Percentiles rank a stretch among this genome's conserved stretches.
phyloP scores from a whole-genome alignment of 2,329 filamentous ascomycete genomes.

The Mycosphaerelloides madeirae region DNA sequence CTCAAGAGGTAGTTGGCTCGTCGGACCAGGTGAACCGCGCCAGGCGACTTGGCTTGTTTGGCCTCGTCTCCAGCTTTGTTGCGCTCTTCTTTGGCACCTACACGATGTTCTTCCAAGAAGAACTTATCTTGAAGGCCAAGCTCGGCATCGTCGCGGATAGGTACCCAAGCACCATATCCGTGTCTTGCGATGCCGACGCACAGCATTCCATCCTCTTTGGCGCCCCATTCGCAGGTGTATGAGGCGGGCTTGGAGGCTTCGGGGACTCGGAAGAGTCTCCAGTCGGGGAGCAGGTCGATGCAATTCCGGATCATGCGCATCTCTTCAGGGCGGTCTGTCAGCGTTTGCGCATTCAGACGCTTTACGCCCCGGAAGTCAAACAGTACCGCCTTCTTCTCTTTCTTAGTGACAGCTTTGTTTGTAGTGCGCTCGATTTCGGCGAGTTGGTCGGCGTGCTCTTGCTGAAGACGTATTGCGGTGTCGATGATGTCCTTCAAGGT shows the following conservation, averaged over 20 bases:
- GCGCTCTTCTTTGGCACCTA: slow-evolving; percentile 93
- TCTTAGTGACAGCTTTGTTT: slow-evolving; percentile 84
- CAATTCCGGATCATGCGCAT: slow-evolving; percentile 77
- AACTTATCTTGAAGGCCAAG: slow-evolving; percentile 85
- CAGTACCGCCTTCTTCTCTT: slow-evolving; percentile 93
- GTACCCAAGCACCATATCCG: slow-evolving; percentile 91
- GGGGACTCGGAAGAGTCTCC: slow-evolving; percentile 74
- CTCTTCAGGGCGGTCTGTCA: slow-evolving; percentile 84
- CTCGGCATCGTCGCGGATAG: slow-evolving; percentile 87
- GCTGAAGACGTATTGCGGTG: slow-evolving; percentile 63
- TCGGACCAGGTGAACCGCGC: slow-evolving; percentile 93
- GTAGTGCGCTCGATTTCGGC: slow-evolving; percentile 62
- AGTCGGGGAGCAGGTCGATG: slow-evolving; percentile 61
- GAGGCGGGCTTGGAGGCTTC: slow-evolving; percentile 89
- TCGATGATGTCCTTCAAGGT: slow-evolving; percentile 76
- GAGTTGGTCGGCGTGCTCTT: slow-evolving; percentile 64
- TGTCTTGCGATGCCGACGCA: slow-evolving; percentile 88
- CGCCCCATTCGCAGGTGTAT: slow-evolving; percentile 88
- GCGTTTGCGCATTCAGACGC: slow-evolving; percentile 91
- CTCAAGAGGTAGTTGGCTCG: slow-evolving; percentile 92
- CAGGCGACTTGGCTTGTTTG: slow-evolving; percentile 77
- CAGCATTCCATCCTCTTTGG: slow-evolving; percentile 94
- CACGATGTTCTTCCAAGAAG: slow-evolving; percentile 95
- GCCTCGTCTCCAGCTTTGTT: slow-evolving; percentile 65
- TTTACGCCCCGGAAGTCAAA: slow-evolving; percentile 93